phyloP scores from a whole-genome alignment of 805 yeast genomes.

The Wickerhamomyces bisporus region DNA sequence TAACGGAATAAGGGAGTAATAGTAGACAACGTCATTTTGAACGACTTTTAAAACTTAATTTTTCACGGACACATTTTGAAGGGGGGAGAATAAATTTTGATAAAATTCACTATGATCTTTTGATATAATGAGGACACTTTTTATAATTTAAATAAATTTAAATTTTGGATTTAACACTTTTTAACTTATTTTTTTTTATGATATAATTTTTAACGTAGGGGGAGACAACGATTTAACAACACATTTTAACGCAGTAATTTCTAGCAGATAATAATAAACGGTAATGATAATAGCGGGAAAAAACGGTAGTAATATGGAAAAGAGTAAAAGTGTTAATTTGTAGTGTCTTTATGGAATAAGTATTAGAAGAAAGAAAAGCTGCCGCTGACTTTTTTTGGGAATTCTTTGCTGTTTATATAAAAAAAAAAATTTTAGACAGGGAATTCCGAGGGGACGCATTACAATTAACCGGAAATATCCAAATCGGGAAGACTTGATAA shows the following conservation, averaged over 20 bases:
- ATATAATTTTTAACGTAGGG: constrained; percentile 2
- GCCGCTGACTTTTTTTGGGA: no score
- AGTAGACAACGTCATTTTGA: constrained; percentile 23
- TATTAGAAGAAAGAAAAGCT: no score
- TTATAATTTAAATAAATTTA: constrained; percentile 4
- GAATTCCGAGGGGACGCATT: no score
- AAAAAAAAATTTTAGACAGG: no score
- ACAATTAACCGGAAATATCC: neutral
- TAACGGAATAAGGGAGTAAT: constrained; percentile 2
- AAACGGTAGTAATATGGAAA: neutral
- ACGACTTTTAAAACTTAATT: constrained; percentile 11
- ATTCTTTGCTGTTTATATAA: no score
- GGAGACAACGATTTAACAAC: constrained; percentile 20
- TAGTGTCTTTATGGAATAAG: no score
- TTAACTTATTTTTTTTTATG: constrained; percentile 2
- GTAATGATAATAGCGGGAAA: neutral
- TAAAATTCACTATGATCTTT: constrained; percentile 5
- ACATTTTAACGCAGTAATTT: constrained; percentile 13
- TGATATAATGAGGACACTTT: constrained; percentile 4
- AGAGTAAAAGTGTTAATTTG: neutral
- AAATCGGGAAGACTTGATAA: no score
- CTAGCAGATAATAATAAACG: no score
- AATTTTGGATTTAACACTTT: constrained; percentile 6
- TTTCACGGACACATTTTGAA: constrained; percentile 23
- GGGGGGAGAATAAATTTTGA: constrained; percentile 12